Percentiles rank a stretch among this genome's conserved stretches.
Evolutionary conservation across 2,329 filamentous ascomycete genomes (phyloP).

Genomic region (Emericellopsis cladophorae): DNA sequence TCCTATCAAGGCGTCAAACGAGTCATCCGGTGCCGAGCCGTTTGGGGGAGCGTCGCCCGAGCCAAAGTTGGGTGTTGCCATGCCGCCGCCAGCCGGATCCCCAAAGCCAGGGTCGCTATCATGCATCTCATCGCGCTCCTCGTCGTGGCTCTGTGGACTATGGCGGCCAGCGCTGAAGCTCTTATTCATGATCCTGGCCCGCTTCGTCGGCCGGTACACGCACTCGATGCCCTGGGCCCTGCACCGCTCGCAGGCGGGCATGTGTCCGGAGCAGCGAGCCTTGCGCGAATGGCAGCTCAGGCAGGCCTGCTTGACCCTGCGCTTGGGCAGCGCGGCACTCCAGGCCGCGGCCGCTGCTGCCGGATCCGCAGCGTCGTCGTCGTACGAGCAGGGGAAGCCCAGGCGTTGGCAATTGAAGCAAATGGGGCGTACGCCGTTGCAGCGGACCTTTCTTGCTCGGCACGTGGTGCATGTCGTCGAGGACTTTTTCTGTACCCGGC

Average conservation of each 20-base stretch:
- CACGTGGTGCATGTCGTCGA: constrained; percentile 40
- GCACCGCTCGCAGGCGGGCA: constrained; percentile 37
- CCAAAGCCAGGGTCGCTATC: constrained; percentile 21
- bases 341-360: constrained; percentile 23
- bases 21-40: constrained; percentile 19
- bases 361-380: constrained; percentile 19
- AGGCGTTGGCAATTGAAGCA: constrained; percentile 48
- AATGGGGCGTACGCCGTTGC: constrained; percentile 37
- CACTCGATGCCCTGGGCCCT: constrained; percentile 41
- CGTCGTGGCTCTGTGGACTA: constrained; percentile 20
- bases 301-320: constrained; percentile 43
- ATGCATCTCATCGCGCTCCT: constrained; percentile 17
- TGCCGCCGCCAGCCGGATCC: constrained; percentile 14
- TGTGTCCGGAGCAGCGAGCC: constrained; percentile 44
- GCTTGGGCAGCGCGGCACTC: constrained; percentile 32
- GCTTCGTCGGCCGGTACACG: constrained; percentile 37
- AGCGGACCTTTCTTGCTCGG: constrained; percentile 44
- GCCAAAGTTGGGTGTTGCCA: constrained; percentile 17
- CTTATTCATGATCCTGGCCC: constrained; percentile 14
- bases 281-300: constrained; percentile 45
- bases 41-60: constrained; percentile 5
- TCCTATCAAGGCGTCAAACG: constrained; percentile 34
- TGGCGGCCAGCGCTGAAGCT: constrained; percentile 10
- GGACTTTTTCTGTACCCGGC: constrained; percentile 25
- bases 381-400: constrained; percentile 44